Evolutionary conservation across 2,329 filamentous ascomycete genomes (phyloP).

Genomic region (Trichoderma brevicompactum): DNA sequence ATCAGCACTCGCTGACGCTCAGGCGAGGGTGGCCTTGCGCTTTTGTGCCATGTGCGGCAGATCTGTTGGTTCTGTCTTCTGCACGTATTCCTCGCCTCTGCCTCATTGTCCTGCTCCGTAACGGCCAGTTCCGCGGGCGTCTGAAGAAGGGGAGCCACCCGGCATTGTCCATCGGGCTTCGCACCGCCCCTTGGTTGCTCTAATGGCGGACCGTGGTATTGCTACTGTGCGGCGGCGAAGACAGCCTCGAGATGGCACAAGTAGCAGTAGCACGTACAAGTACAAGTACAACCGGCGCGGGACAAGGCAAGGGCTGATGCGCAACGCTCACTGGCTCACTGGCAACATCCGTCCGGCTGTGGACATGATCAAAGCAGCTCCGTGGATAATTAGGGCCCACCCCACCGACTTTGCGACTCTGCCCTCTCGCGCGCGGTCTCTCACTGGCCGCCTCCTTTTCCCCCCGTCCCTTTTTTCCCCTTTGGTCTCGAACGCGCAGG

Average conservation of each 20-base stretch:
- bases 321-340: not conserved
- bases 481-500: no score
- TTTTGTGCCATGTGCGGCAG: no score
- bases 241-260: no score
- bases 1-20: no score
- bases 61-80: no score
- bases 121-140: no score
- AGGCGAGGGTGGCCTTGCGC: no score
- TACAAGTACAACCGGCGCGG: not conserved
- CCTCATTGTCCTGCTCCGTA: no score
- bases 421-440: not conserved
- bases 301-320: slow-evolving; percentile 1
- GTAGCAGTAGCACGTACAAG: not conserved
- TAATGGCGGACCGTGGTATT: not conserved
- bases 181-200: not conserved
- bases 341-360: slow-evolving; percentile 25
- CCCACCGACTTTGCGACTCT: slow-evolving; percentile 21
- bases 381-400: slow-evolving; percentile 22
- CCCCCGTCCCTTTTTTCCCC: not conserved
- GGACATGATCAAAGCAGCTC: slow-evolving; percentile 10
- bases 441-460: slow-evolving; percentile 16
- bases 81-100: no score
- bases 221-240: not conserved
- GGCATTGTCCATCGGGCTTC: no score
- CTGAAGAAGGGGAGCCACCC: no score